Evolutionary conservation across 805 yeast genomes (phyloP).

Genomic region (Isabelozyma pseudorhagii): DNA sequence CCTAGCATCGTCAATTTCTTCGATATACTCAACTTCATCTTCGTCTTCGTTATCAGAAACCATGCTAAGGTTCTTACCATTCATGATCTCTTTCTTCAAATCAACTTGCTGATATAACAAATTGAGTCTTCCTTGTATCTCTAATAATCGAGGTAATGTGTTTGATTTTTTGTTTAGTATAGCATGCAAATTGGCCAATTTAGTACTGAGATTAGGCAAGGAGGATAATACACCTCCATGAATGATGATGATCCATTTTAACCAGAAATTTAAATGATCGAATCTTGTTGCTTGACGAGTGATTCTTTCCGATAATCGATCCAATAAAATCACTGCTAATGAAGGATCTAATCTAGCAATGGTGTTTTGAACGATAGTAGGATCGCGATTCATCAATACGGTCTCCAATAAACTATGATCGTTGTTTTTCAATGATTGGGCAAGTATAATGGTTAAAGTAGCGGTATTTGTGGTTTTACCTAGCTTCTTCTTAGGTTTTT

Average conservation of each 20-base stretch:
- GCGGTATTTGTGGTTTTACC: constrained; percentile 56
- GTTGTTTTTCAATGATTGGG: constrained; percentile 84
- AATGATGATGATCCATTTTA: constrained; percentile 52
- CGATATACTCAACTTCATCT: constrained; percentile 62
- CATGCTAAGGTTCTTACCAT: neutral
- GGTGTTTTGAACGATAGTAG: constrained; percentile 47
- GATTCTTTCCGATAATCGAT: constrained; percentile 50
- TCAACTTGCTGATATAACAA: constrained; percentile 45
- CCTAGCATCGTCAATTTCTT: constrained; percentile 57
- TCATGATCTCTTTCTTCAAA: constrained; percentile 37
- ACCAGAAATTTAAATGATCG: constrained; percentile 51
- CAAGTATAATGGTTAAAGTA: constrained; percentile 75
- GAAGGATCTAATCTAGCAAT: constrained; percentile 47
- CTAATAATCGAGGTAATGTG: constrained; percentile 48
- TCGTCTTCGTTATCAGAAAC: constrained; percentile 13
- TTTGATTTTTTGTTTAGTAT: constrained; percentile 47
- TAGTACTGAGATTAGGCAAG: constrained; percentile 41
- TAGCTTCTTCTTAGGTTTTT: constrained; percentile 35
- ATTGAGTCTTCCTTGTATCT: constrained; percentile 47
- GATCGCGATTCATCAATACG: constrained; percentile 61
- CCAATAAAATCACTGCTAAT: constrained; percentile 48
- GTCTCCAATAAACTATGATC: constrained; percentile 85
- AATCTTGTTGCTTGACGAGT: constrained; percentile 50
- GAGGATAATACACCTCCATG: constrained; percentile 48
- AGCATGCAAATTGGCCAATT: constrained; percentile 44